Conservation (phyloP, 73 alveolate species). For the Tetrahymena thermophila region DNA sequence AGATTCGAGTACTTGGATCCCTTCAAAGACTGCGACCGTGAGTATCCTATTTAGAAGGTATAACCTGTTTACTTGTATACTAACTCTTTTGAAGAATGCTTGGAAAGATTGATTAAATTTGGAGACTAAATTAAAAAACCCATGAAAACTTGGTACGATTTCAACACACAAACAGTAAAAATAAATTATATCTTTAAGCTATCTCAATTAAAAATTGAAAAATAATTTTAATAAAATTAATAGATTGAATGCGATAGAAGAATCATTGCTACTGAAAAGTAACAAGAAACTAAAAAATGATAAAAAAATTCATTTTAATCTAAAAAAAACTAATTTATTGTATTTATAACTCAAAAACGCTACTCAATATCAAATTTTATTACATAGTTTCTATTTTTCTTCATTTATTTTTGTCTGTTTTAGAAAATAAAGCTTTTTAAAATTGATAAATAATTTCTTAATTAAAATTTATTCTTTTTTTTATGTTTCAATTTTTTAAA, state of each 20-base stretch:
- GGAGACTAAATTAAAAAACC: constrained; percentile 21
- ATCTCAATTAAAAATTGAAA: background rate
- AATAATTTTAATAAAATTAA: background rate
- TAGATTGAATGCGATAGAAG: background rate
- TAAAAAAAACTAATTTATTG: too few relatives aligned
- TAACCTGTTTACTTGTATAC: constrained; percentile 5
- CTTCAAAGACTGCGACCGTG: constrained; percentile 1
- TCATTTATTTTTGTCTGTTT: too few relatives aligned
- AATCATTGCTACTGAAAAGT: background rate
- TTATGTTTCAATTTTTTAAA: too few relatives aligned
- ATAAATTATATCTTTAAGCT: background rate
- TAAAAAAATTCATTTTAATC: too few relatives aligned
- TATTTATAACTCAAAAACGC: too few relatives aligned
- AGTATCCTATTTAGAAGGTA: background rate
- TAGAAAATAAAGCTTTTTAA: too few relatives aligned
- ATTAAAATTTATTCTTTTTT: too few relatives aligned
- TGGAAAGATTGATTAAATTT: constrained; percentile 2
- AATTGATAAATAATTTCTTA: too few relatives aligned
- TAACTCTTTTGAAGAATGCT: constrained; percentile 1
- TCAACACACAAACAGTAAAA: background rate
- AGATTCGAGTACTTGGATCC: constrained; percentile 20
- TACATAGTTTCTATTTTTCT: too few relatives aligned
- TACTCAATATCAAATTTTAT: too few relatives aligned
- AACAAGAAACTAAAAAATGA: background rate
- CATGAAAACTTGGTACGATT: constrained; percentile 16